Conservation (phyloP, 768 basidiomycete species). For the Lyophyllum shimeji region DNA sequence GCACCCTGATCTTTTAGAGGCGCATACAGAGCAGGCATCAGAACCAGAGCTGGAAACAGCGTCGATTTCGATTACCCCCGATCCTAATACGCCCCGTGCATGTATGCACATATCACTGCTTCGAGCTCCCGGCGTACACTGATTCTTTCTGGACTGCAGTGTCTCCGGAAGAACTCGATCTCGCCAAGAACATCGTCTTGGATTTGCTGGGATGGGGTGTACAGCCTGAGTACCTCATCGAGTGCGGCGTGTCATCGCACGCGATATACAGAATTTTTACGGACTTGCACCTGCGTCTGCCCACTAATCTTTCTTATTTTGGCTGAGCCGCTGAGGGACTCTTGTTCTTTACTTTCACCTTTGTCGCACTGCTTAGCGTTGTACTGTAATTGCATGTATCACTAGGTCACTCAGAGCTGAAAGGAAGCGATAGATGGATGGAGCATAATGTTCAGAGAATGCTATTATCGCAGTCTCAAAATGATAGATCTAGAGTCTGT, state of each 20-base stretch:
- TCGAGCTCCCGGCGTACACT: neutral
- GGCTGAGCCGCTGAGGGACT: neutral
- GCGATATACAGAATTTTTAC: slow-evolving; percentile 40
- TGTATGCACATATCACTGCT: neutral
- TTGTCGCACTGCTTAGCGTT: neutral
- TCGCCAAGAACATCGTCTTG: slow-evolving; percentile 46
- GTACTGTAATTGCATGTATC: neutral
- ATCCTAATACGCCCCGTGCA: neutral
- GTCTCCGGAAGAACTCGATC: slow-evolving; percentile 39
- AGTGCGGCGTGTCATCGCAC: slow-evolving; percentile 39
- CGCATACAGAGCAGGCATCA: neutral
- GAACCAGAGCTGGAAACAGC: neutral
- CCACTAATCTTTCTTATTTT: slow-evolving; percentile 23
- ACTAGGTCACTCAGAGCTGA: neutral
- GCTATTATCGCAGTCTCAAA: too few species aligned
- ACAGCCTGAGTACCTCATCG: slow-evolving; percentile 45
- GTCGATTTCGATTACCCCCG: too few species aligned
- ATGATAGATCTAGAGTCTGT: too few species aligned
- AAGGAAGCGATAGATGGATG: neutral
- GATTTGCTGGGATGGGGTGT: slow-evolving; percentile 60
- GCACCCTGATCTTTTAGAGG: neutral
- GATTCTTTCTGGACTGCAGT: slow-evolving; percentile 26
- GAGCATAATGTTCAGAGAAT: too few species aligned
- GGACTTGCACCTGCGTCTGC: slow-evolving; percentile 35
- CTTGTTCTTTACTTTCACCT: neutral